Base-by-base conservation (phyloP, 345 rosid genomes). In the Acer negundo region DNA sequence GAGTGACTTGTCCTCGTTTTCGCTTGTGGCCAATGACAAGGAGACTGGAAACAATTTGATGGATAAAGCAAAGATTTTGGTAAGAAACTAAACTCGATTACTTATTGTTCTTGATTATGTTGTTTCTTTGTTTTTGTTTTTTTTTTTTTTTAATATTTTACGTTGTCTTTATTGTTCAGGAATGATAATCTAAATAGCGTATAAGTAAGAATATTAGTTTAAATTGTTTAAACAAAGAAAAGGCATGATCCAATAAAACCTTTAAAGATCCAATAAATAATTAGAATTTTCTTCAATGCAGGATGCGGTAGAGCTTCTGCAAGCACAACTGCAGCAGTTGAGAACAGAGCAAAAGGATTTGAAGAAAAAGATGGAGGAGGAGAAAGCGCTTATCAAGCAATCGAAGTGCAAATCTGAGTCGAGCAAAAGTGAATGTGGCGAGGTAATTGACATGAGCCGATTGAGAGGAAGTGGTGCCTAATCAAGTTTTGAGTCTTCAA, bases 251-350 rank as follows among this genome's bases (percentile, higher is more conserved):
- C 23, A n/a, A 56, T 56, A n/a, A 56, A 56, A 17, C 5, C 46
- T 42, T 7, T 42, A 42, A 42, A 42, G 38, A 31, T 35, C 38
- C 11, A 2, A 38, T 72, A 35, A 58, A 35, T 20, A 56, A 13
- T 72, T 6, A 19, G 28, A n/a, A 40, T 23, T 73, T 16, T 73
- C 76, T 63, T 63, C 23, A 64, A 10, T 70, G 70, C 85, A 93
- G 97, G 92, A 89, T 79, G 88, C 90, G 2, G 84, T 90, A 19
- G 86, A 79, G 46, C 79, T 85, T 66, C 64, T 91, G 61, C 72
- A 84, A 56, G 80, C 85, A 75, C 91, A 85, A 63, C 76, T 93
- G 7, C 80, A 88, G 42, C 75, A 88, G 73, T 77, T 91, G 78
- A 88, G 79, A 83, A 75, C 84, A 10, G 89, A 89, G 81, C 87